phyloP scores from a whole-genome alignment of 1,139 yeast species.

The Ogataea hybrid region DNA sequence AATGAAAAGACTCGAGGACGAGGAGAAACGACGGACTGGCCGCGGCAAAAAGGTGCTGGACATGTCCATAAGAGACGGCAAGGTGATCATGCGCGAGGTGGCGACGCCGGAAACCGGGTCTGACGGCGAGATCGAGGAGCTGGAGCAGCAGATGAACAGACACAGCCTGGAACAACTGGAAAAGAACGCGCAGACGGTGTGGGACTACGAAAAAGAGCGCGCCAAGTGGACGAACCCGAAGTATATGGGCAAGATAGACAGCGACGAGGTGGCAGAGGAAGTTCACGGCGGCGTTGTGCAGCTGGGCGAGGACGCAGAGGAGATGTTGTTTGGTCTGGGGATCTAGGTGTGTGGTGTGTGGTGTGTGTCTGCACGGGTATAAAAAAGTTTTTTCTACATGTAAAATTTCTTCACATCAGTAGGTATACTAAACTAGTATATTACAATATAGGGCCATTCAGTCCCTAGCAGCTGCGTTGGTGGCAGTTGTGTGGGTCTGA shows the following conservation, averaged over 20 bases:
- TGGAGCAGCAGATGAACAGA: conserved; percentile 35
- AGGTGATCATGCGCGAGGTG: conserved; percentile 47
- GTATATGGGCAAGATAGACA: conserved; percentile 31
- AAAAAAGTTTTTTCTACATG: conserved; percentile 10
- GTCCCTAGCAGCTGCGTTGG: conserved; percentile 22
- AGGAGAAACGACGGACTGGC: conserved; percentile 60
- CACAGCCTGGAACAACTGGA: conserved; percentile 32
- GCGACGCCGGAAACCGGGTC: conserved; percentile 28
- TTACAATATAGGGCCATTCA: conserved; percentile 56
- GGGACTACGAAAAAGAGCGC: conserved; percentile 59
- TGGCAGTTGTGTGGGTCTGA: conserved; percentile 12
- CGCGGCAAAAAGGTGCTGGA: conserved; percentile 73
- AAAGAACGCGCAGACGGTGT: conserved; percentile 38
- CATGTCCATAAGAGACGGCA: conserved; percentile 80
- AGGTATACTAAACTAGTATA: conserved; percentile 66
- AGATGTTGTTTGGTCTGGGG: conserved; percentile 6
- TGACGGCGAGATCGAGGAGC: conserved; percentile 37
- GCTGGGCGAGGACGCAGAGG: conserved; percentile 26
- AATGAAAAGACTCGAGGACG: conserved; percentile 58
- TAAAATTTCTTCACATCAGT: conserved; percentile 57
- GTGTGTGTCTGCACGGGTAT: conserved; percentile 5
- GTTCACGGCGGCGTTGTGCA: conserved; percentile 27
- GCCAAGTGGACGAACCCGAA: conserved; percentile 52
- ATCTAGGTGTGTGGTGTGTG: conserved; percentile 8
- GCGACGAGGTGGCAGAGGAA: not conserved